These are phyloP conservation scores for Sclerospora graminicola DNA, from an alignment of 352 stramenopile genomes.

Conservation along the genomic window DNA sequence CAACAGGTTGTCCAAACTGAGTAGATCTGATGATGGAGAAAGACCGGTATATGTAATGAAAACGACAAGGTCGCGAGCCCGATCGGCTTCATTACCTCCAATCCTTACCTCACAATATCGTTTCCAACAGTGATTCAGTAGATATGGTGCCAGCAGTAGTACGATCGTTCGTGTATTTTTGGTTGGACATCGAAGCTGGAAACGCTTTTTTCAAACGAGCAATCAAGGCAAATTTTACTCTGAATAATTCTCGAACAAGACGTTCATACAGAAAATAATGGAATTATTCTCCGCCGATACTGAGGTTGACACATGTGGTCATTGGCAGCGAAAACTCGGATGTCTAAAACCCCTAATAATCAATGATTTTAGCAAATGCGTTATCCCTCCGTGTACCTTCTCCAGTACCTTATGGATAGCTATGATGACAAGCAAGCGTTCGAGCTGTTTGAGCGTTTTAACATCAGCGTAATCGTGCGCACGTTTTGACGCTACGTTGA, in stretches of 20 bases:
- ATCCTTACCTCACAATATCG: constrained; percentile 35
- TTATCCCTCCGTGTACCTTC: constrained; percentile 31
- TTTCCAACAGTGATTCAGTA: constrained; percentile 69
- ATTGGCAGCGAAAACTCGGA: too few species aligned
- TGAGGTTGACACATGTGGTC: too few species aligned
- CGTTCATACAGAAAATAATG: constrained; percentile 9
- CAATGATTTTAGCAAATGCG: too few species aligned
- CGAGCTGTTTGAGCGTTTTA: constrained; percentile 77
- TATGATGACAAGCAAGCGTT: constrained; percentile 53
- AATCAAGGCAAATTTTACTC: constrained; percentile 20
- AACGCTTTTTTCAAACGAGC: constrained; percentile 17
- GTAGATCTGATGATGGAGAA: too few species aligned
- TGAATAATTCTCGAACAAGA: constrained; percentile 56
- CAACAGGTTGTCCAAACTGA: too few species aligned
- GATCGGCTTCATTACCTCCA: too few species aligned
- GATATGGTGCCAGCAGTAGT: constrained; percentile 64
- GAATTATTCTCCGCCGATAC: too few species aligned
- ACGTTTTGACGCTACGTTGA: constrained; percentile 76
- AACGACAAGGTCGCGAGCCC: too few species aligned
- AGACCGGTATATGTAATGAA: too few species aligned
- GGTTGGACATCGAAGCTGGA: constrained; percentile 69
- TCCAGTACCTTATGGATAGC: constrained; percentile 28
- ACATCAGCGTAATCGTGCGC: constrained; percentile 77
- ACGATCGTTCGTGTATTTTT: constrained; percentile 80
- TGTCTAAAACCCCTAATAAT: too few species aligned